Conservation (phyloP, 148 eudicot species). For the Vaccinium myrtillus region DNA sequence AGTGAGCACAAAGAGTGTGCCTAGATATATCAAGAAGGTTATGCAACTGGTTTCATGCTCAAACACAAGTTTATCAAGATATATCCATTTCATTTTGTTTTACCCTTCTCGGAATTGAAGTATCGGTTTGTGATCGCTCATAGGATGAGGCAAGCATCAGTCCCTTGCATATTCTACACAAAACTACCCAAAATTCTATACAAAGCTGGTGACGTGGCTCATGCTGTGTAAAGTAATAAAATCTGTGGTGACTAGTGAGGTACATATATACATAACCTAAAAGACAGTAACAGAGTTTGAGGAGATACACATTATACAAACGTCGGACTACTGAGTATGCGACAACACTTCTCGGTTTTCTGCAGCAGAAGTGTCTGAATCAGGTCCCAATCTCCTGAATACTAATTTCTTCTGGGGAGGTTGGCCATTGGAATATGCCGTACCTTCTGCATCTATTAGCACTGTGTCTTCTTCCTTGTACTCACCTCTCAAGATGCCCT, state of each 20-base stretch:
- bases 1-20: too few relatives aligned
- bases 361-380: conserved; percentile 31
- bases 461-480: conserved; percentile 80
- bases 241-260: too few relatives aligned
- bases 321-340: conserved; percentile 21
- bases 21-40: too few relatives aligned
- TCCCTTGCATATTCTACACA: neutral
- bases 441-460: conserved; percentile 68
- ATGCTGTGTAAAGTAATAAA: neutral
- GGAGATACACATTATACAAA: neutral
- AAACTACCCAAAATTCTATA: neutral
- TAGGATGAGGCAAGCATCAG: neutral
- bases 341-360: conserved; percentile 49
- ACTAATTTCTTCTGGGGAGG: conserved; percentile 78
- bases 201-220: neutral
- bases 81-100: neutral
- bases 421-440: conserved; percentile 73
- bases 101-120: neutral
- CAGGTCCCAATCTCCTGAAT: conserved; percentile 47
- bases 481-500: conserved; percentile 90
- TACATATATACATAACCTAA: neutral
- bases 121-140: too few relatives aligned
- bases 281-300: neutral
- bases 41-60: too few relatives aligned
- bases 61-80: too few relatives aligned